phyloP scores from a whole-genome alignment of 208 protist genomes.

The Leishmania tarentolae region DNA sequence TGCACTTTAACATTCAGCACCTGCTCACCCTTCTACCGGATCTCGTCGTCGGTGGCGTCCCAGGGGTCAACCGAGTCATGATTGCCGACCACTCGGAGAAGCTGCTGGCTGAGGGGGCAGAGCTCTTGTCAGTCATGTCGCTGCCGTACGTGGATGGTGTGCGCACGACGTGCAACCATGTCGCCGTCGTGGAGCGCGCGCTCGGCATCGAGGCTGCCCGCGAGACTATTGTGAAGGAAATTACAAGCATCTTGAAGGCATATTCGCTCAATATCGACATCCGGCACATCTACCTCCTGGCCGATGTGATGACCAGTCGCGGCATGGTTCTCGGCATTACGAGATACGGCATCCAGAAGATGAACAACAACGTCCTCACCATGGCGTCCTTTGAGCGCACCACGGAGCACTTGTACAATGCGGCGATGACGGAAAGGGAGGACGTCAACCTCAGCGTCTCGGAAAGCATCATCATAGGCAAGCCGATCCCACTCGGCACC shows the following conservation, averaged over 20 bases:
- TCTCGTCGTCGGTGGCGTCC: slow-evolving; percentile 94
- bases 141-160: slow-evolving; percentile 93
- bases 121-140: slow-evolving; percentile 95
- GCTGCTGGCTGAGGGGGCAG: slow-evolving; percentile 94
- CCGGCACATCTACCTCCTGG: slow-evolving; percentile 98
- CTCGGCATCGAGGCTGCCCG: slow-evolving; percentile 99
- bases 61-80: slow-evolving; percentile 95
- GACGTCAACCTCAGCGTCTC: slow-evolving; percentile 91
- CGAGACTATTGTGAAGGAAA: slow-evolving; percentile 96
- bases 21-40: slow-evolving; percentile 89
- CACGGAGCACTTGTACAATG: slow-evolving; percentile 99
- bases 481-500: slow-evolving; percentile 96
- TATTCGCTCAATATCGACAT: slow-evolving; percentile 98
- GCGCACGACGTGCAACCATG: slow-evolving; percentile 96
- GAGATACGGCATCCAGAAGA: slow-evolving; percentile 99
- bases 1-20: slow-evolving; percentile 87
- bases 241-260: slow-evolving; percentile 94
- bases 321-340: slow-evolving; percentile 99
- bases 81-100: slow-evolving; percentile 84
- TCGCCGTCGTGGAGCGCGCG: slow-evolving; percentile 94
- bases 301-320: slow-evolving; percentile 99
- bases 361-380: slow-evolving; percentile 98
- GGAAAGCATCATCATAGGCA: slow-evolving; percentile 99
- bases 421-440: slow-evolving; percentile 89
- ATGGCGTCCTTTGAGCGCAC: slow-evolving; percentile 99